Conservation (phyloP, 768 basidiomycete genomes). For the Termitomyces sp. region DNA sequence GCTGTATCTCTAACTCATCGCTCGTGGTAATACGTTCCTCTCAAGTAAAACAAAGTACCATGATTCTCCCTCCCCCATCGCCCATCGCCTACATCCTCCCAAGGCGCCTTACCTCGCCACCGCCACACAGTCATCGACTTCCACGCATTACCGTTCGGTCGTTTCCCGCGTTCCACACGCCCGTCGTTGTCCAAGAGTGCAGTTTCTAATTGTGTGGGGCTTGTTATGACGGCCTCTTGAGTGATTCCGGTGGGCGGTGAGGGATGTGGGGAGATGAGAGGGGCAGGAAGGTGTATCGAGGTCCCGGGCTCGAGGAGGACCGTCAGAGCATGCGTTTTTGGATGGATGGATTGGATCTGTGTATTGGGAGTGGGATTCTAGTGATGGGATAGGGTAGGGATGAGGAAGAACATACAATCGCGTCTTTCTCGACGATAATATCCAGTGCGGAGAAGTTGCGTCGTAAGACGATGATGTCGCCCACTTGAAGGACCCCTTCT, state of each 20-base stretch:
- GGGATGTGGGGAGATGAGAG: slow-evolving; percentile 26
- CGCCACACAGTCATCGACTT: slow-evolving; percentile 52
- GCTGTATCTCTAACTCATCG: slow-evolving; percentile 3
- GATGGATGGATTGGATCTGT: slow-evolving; percentile 35
- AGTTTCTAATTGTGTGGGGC: slow-evolving; percentile 45
- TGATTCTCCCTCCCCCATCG: slow-evolving; percentile 39
- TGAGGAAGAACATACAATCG: not conserved
- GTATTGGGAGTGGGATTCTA: not conserved
- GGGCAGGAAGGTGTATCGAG: slow-evolving; percentile 27
- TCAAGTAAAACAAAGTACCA: slow-evolving; percentile 45
- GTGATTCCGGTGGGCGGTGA: slow-evolving; percentile 21
- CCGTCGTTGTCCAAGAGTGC: slow-evolving; percentile 47
- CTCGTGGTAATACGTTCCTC: slow-evolving; percentile 35
- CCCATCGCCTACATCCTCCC: slow-evolving; percentile 15
- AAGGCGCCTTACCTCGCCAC: slow-evolving; percentile 29
- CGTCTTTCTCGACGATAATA: slow-evolving; percentile 25
- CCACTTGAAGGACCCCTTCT: slow-evolving; percentile 37
- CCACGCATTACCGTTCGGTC: slow-evolving; percentile 52
- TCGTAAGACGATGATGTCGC: slow-evolving; percentile 50
- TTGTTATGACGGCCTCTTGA: slow-evolving; percentile 31
- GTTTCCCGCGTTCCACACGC: slow-evolving; percentile 30
- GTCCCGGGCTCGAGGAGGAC: slow-evolving; percentile 35
- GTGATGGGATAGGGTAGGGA: not conserved
- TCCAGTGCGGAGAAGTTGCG: slow-evolving; percentile 36
- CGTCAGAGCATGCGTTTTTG: slow-evolving; percentile 33